phyloP scores from a whole-genome alignment of 148 eudicot genomes.

The Nepenthes mirabilis region DNA sequence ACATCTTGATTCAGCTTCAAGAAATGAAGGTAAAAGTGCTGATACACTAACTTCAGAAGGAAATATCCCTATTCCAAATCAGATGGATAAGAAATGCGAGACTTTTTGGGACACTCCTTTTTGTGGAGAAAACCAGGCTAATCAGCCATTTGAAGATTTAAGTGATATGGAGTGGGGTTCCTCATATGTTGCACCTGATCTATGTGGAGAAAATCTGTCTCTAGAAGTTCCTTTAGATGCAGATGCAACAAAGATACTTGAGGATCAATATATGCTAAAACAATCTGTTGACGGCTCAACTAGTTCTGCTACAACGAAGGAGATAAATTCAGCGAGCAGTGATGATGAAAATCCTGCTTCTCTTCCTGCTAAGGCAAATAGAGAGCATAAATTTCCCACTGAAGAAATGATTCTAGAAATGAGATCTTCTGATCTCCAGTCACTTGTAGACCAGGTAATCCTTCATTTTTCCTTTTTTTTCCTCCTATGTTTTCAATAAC shows the following conservation, averaged over 20 bases:
- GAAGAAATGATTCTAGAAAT: slow-evolving; percentile 11
- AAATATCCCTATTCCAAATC: background rate
- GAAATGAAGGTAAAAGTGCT: slow-evolving; percentile 8
- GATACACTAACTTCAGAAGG: slow-evolving; percentile 7
- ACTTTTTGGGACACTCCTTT: background rate
- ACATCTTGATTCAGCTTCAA: slow-evolving; percentile 7
- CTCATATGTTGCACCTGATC: background rate
- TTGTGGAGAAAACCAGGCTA: background rate
- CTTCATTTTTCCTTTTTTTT: background rate
- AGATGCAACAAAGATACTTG: background rate
- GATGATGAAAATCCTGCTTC: slow-evolving; percentile 4
- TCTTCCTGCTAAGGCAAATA: slow-evolving; percentile 4
- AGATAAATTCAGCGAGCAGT: slow-evolving; percentile 6
- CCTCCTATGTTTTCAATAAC: slow-evolving; percentile 4
- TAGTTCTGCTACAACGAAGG: background rate
- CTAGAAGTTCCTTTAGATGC: slow-evolving; percentile 7
- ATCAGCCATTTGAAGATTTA: too few species aligned
- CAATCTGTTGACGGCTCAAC: background rate
- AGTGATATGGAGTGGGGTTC: slow-evolving; percentile 11
- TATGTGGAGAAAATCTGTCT: slow-evolving; percentile 5
- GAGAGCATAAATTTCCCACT: slow-evolving; percentile 3
- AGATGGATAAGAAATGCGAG: too few species aligned
- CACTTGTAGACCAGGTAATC: slow-evolving; percentile 26
- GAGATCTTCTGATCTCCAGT: slow-evolving; percentile 20
- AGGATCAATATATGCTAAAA: slow-evolving; percentile 4